These are phyloP conservation scores for Chloris gayana DNA, from an alignment of 176 grass and related monocot genomes.

Conservation along the genomic window DNA sequence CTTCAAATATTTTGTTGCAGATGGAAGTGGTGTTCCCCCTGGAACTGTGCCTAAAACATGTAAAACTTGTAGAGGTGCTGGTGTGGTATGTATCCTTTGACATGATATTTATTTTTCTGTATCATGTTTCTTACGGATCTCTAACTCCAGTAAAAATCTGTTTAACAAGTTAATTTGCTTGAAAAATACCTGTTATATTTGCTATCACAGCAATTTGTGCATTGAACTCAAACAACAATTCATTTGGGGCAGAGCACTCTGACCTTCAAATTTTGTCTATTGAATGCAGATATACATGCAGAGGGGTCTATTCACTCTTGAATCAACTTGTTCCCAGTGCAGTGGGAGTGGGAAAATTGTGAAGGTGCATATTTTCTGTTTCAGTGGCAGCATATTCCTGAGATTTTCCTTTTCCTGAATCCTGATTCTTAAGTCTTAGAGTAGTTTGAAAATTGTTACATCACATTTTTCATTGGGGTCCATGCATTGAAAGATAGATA, in stretches of 20 bases:
- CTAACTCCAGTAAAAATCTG: neutral
- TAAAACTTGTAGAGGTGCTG: conserved; percentile 84
- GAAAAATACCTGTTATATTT: neutral
- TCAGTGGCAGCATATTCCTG: conserved; percentile 23
- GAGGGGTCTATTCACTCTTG: conserved; percentile 58
- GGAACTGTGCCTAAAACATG: conserved; percentile 94
- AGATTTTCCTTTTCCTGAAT: neutral
- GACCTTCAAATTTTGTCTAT: conserved; percentile 31
- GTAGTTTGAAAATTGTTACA: conserved; percentile 13
- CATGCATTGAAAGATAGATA: conserved; percentile 8
- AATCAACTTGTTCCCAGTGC: conserved; percentile 65
- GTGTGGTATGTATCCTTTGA: conserved; percentile 61
- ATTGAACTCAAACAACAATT: neutral
- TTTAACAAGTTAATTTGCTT: neutral
- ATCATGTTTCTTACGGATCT: conserved; percentile 7
- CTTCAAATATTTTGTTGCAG: conserved; percentile 51
- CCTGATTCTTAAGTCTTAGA: neutral
- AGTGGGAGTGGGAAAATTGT: conserved; percentile 79
- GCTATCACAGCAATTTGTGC: conserved; percentile 9
- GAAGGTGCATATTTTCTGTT: conserved; percentile 52
- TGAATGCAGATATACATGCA: conserved; percentile 64
- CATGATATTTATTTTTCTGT: conserved; percentile 25
- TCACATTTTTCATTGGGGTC: neutral
- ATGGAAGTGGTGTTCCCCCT: conserved; percentile 89
- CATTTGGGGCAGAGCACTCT: neutral